Evolutionary conservation across 495 filamentous ascomycete genomes (phyloP).

Genomic region (Bacidia rubella): DNA sequence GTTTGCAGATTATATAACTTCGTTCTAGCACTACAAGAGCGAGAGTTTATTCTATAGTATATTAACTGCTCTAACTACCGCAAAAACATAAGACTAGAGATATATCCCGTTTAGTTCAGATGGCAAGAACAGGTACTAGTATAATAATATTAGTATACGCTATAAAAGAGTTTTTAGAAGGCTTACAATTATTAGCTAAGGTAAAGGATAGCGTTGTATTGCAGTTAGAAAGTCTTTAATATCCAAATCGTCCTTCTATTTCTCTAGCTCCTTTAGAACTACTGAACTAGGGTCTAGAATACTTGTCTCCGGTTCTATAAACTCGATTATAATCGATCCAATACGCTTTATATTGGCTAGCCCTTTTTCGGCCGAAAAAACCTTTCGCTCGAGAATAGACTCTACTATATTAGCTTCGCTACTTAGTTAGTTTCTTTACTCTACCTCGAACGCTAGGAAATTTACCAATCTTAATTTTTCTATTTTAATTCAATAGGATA

Average conservation of each 20-base stretch:
- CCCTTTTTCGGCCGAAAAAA: background rate
- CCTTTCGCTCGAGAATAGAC: background rate
- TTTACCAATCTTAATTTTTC: slow-evolving; percentile 13
- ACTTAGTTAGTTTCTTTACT: background rate
- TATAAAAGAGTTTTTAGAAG: background rate
- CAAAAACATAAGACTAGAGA: slow-evolving; percentile 3
- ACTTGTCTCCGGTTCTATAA: slow-evolving; percentile 2
- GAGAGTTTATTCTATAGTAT: background rate
- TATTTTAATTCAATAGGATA: slow-evolving; percentile 7
- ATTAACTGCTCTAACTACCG: background rate
- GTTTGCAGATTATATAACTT: no score
- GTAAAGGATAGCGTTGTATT: slow-evolving; percentile 6
- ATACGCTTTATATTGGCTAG: slow-evolving; percentile 1
- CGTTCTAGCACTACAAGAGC: background rate
- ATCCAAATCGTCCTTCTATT: background rate
- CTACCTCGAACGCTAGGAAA: slow-evolving; percentile 1
- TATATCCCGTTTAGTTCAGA: background rate
- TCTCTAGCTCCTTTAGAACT: slow-evolving; percentile 1
- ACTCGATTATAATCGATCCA: background rate
- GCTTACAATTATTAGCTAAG: slow-evolving; percentile 8
- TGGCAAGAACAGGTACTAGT: slow-evolving; percentile 1
- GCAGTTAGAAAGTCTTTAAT: slow-evolving; percentile 11
- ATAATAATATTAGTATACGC: background rate
- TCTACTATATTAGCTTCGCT: slow-evolving; percentile 3
- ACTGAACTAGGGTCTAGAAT: background rate